Conservation (phyloP, 2,329 filamentous ascomycete genomes). For the Neofusicoccum umdonicola region DNA sequence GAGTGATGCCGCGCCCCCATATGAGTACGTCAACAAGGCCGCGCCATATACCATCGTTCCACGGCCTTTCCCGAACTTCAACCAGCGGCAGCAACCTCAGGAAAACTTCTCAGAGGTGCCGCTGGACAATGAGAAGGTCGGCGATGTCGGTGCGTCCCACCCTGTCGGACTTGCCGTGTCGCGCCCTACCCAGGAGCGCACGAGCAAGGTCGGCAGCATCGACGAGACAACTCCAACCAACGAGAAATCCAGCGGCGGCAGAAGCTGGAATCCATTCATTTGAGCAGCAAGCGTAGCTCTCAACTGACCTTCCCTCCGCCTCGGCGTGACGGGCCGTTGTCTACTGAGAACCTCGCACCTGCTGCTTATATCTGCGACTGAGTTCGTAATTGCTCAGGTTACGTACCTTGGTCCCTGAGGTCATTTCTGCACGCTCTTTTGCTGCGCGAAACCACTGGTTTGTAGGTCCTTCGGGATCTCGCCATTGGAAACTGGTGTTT, state of each 20-base stretch:
- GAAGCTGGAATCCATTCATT: constrained; percentile 36
- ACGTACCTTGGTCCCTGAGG: constrained; percentile 39
- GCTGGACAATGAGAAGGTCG: constrained; percentile 41
- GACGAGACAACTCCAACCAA: constrained; percentile 41
- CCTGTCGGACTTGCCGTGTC: constrained; percentile 41
- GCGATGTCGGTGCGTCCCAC: constrained; percentile 40
- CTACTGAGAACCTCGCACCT: constrained; percentile 29
- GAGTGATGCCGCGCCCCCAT: constrained; percentile 38
- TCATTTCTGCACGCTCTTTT: constrained; percentile 21
- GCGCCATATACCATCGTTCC: constrained; percentile 47
- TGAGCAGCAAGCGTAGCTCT: constrained; percentile 36
- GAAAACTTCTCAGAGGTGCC: not conserved
- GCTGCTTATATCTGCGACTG: constrained; percentile 27
- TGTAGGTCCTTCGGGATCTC: constrained; percentile 38
- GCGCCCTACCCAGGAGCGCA: constrained; percentile 43
- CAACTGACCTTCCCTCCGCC: constrained; percentile 45
- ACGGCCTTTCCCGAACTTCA: constrained; percentile 44
- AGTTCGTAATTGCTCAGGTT: constrained; percentile 45
- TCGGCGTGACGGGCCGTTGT: constrained; percentile 31
- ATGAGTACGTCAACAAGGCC: constrained; percentile 45
- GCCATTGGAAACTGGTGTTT: constrained; percentile 38
- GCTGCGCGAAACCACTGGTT: constrained; percentile 34
- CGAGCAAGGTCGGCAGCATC: constrained; percentile 46
- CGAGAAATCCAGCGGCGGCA: constrained; percentile 26
- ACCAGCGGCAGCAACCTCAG: constrained; percentile 28